A percentile compares a stretch with the other conserved stretches of the same genome.
These are phyloP conservation scores for Mallotus japonicus DNA, from an alignment of 441 rosid genomes.

Conservation along the genomic window DNA sequence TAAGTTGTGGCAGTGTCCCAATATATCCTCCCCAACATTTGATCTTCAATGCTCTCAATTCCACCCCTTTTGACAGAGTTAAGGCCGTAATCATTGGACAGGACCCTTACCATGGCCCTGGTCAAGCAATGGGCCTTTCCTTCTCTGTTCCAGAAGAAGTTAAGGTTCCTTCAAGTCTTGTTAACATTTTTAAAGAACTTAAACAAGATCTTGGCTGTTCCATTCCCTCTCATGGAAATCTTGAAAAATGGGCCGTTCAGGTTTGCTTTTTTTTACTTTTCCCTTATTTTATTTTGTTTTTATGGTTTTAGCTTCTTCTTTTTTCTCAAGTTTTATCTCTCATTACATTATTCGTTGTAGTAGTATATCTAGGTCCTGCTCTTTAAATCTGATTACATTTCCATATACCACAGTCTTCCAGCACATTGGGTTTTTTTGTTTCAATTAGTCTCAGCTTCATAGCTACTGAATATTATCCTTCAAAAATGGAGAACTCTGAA, in stretches of 20 bases:
- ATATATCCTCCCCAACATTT: slow-evolving; percentile 77
- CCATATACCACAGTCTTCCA: neutral
- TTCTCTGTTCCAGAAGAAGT: slow-evolving; percentile 86
- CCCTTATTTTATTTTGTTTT: neutral
- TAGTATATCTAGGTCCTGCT: neutral
- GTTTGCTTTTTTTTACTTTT: slow-evolving; percentile 25
- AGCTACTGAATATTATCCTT: too few relatives aligned
- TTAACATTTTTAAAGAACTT: slow-evolving; percentile 85
- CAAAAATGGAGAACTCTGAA: too few relatives aligned
- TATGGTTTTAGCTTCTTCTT: too few relatives aligned
- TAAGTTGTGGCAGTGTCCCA: slow-evolving; percentile 31
- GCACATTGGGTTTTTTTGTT: neutral
- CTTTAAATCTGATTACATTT: neutral
- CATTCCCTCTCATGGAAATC: slow-evolving; percentile 83
- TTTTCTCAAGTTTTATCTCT: too few relatives aligned
- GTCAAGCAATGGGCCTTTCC: slow-evolving; percentile 97
- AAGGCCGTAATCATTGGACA: slow-evolving; percentile 91
- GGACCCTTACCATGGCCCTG: slow-evolving; percentile 97
- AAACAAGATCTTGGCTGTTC: slow-evolving; percentile 80
- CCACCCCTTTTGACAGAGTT: slow-evolving; percentile 68
- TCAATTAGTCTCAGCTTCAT: too few relatives aligned
- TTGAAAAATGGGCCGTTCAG: slow-evolving; percentile 85
- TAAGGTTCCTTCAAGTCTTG: slow-evolving; percentile 80
- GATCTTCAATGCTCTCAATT: slow-evolving; percentile 83
- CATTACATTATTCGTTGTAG: too few relatives aligned